phyloP scores from a whole-genome alignment of 2,329 filamentous ascomycete genomes.

The Aotearoamyces nothofagi region DNA sequence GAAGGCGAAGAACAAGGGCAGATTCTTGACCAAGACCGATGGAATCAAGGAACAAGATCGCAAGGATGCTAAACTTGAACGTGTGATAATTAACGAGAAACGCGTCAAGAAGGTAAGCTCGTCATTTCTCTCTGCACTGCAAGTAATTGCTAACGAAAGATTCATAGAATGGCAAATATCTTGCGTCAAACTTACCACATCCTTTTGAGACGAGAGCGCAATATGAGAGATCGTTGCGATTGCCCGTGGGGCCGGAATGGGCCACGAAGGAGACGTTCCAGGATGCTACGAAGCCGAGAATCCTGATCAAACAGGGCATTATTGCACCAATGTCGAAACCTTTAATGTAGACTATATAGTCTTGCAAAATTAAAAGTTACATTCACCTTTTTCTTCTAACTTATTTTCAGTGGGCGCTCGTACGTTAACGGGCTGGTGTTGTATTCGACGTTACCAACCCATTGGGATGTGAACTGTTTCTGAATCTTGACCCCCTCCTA shows the following conservation, averaged over 20 bases:
- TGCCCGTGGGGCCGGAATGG: slow-evolving; percentile 91
- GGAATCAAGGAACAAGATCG: slow-evolving; percentile 65
- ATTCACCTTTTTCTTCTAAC: too few species aligned
- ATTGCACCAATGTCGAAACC: slow-evolving; percentile 82
- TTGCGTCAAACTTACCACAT: slow-evolving; percentile 72
- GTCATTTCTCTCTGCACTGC: background rate
- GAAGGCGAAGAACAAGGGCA: slow-evolving; percentile 43
- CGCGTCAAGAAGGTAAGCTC: slow-evolving; percentile 61
- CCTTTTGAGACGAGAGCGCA: slow-evolving; percentile 78
- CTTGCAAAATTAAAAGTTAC: too few species aligned
- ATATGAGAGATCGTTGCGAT: slow-evolving; percentile 75
- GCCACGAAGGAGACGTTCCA: slow-evolving; percentile 93
- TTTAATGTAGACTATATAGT: slow-evolving; percentile 14
- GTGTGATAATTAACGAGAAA: slow-evolving; percentile 89
- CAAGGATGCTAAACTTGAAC: slow-evolving; percentile 67
- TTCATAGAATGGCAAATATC: slow-evolving; percentile 66
- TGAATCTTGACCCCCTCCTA: too few species aligned
- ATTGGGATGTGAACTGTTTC: too few species aligned
- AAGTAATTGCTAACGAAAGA: slow-evolving; percentile 3
- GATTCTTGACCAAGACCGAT: slow-evolving; percentile 49
- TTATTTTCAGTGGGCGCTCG: too few species aligned
- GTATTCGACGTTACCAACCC: too few species aligned
- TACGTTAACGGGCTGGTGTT: too few species aligned
- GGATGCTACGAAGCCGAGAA: slow-evolving; percentile 71
- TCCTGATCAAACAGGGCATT: slow-evolving; percentile 82